A percentile compares a stretch with the other conserved stretches of the same genome.
Evolutionary conservation across 1,284 basidiomycete genomes (phyloP).

Genomic region (Malassezia furfur): DNA sequence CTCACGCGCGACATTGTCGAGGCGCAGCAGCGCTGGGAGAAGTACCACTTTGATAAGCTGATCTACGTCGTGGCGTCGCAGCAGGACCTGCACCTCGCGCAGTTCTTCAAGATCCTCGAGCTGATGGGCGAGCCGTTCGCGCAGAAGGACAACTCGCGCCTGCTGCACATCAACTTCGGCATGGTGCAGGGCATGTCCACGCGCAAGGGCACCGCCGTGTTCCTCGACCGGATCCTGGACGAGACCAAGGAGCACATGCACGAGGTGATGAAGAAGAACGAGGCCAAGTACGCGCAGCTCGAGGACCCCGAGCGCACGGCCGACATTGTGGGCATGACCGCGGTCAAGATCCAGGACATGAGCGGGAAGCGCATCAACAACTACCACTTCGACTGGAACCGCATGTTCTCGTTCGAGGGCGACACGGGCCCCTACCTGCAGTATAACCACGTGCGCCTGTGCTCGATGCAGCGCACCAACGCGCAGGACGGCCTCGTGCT

Average conservation of each 20-base stretch:
- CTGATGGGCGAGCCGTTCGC: slow-evolving; percentile 86
- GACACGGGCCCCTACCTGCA: slow-evolving; percentile 64
- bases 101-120: slow-evolving; percentile 88
- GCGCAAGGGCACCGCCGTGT: slow-evolving; percentile 88
- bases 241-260: slow-evolving; percentile 87
- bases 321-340: slow-evolving; percentile 82
- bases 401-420: slow-evolving; percentile 92
- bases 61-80: slow-evolving; percentile 91
- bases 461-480: slow-evolving; percentile 87
- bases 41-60: slow-evolving; percentile 77
- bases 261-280: slow-evolving; percentile 90
- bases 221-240: slow-evolving; percentile 84
- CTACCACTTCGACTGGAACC: slow-evolving; percentile 87
- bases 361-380: slow-evolving; percentile 91
- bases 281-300: slow-evolving; percentile 80
- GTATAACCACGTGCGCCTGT: slow-evolving; percentile 88
- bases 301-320: slow-evolving; percentile 76
- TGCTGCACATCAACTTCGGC: slow-evolving; percentile 88
- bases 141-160: slow-evolving; percentile 50
- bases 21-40: slow-evolving; percentile 71
- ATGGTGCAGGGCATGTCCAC: slow-evolving; percentile 94
- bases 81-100: slow-evolving; percentile 83
- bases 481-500: slow-evolving; percentile 60
- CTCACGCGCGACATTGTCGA: slow-evolving; percentile 95
- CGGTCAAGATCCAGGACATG: slow-evolving; percentile 99